Conservation (phyloP, 108 stramenopile genomes). For the Stephanodiscus triporus region DNA sequence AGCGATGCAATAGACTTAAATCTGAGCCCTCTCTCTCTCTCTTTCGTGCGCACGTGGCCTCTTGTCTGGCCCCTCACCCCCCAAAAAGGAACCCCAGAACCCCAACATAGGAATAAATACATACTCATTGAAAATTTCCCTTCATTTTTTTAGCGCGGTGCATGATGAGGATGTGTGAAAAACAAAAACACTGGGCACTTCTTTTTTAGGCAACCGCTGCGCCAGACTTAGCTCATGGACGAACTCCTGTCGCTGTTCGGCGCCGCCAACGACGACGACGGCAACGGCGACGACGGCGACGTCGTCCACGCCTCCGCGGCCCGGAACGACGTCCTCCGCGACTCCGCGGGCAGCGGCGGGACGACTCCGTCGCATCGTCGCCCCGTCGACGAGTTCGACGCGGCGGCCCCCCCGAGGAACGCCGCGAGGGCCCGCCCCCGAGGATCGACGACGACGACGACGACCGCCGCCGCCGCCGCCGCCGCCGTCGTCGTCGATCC, state of each 20-base stretch:
- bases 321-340: background rate
- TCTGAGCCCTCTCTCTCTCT: no score
- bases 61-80: no score
- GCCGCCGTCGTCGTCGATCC: constrained; percentile 11
- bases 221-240: no score
- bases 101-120: no score
- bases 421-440: background rate
- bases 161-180: no score
- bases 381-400: background rate
- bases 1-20: no score
- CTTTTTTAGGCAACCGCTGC: no score
- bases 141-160: no score
- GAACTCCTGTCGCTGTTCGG: constrained; percentile 42
- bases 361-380: background rate
- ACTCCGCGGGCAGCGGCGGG: background rate
- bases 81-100: no score
- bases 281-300: background rate
- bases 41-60: no score
- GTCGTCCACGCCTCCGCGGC: background rate
- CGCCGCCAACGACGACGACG: constrained; percentile 2
- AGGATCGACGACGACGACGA: background rate
- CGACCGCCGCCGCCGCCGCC: background rate
- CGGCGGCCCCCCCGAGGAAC: constrained; percentile 4
- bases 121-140: no score
- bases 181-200: no score